Evolutionary conservation across 768 basidiomycete species (phyloP), one percentile per base, ranked within the genome.

Genomic region (Leccinellum rugosiceps): DNA sequence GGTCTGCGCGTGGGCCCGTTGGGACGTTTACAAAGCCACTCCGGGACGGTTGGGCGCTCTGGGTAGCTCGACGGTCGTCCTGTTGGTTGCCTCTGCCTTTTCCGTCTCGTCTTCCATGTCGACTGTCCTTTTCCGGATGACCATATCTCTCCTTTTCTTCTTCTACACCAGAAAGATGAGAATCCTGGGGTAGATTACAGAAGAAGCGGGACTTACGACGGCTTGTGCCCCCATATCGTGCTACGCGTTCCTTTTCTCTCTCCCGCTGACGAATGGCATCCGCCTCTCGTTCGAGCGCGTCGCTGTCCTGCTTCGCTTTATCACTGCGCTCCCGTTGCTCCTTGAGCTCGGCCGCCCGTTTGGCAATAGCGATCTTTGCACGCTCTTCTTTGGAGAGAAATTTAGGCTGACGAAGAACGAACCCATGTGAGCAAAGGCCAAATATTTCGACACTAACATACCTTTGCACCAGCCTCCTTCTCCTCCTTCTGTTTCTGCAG

Each of bases 351-450:
- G 88, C 82, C 19, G 86, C 82, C 14, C 96, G 87, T 65, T 92
- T 90, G 15, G 87, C 86, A 58, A 98, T 90, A 3, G 96, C 96
- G 34, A 97, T 75, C 67, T 85, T 84, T 17, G 92, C 92, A 50
- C 96, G 85, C 66, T 97, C 91, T 62, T 94, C 92, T 74, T 92
- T 98, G 3, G 91, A 84, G 14, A 98, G 78, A 77, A 98, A 98
- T 73, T 86, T 96, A 34, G 96, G 96, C 94, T 98, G 96, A 73
- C 30, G 52, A 28, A 59, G 49, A 38, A n/a, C 11, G 15, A 50
- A 30, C 28, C 13, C 35, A 35, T 46, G 50, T 60, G 50, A 59
- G 60, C 28, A 31, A 26, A 9, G 26, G 1, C 32, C 49, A 35
- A 21, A 23, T 47, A 7, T 19, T 15, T 8, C 1, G 6, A 26